Evolutionary conservation across 2,329 filamentous ascomycete genomes (phyloP).

Genomic region (Atkinsonella hypoxylon): DNA sequence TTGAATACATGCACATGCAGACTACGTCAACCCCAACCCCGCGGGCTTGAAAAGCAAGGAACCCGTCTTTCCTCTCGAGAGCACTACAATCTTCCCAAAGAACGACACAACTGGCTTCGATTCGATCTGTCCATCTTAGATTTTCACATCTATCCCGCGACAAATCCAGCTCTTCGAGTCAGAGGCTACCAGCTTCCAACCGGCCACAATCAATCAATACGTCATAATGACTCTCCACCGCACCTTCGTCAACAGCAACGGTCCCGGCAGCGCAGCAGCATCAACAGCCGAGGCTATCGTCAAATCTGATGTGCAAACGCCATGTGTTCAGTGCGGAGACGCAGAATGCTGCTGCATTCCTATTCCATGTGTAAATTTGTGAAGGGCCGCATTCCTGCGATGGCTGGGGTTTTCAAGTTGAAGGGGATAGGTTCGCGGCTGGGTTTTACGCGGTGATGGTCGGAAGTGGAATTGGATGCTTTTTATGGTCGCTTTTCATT

Average conservation of each 20-base stretch:
- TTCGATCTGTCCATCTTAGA: background rate
- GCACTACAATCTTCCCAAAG: too few species aligned
- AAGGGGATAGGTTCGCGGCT: too few species aligned
- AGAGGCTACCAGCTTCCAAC: background rate
- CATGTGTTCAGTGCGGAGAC: constrained; percentile 38
- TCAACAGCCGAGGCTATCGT: constrained; percentile 38
- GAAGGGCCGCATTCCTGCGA: constrained; percentile 7
- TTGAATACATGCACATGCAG: too few species aligned
- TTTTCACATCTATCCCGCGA: background rate
- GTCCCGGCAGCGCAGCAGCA: constrained; percentile 35
- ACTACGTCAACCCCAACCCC: too few species aligned
- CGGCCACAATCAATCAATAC: background rate
- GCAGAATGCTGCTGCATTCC: constrained; percentile 44
- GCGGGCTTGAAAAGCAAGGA: too few species aligned
- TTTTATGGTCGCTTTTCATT: too few species aligned
- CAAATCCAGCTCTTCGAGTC: too few species aligned
- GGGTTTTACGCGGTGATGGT: too few species aligned
- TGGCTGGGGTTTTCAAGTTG: background rate
- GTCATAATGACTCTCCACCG: constrained; percentile 13
- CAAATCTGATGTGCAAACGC: constrained; percentile 35
- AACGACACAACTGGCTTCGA: background rate
- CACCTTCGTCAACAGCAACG: constrained; percentile 23
- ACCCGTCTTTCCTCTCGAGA: too few species aligned
- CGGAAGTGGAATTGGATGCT: too few species aligned
- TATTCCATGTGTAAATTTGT: constrained; percentile 41